Percentiles rank a stretch among this genome's conserved stretches.
Conservation (phyloP, 2,329 filamentous ascomycete genomes). For the Hysterium pulicare region DNA sequence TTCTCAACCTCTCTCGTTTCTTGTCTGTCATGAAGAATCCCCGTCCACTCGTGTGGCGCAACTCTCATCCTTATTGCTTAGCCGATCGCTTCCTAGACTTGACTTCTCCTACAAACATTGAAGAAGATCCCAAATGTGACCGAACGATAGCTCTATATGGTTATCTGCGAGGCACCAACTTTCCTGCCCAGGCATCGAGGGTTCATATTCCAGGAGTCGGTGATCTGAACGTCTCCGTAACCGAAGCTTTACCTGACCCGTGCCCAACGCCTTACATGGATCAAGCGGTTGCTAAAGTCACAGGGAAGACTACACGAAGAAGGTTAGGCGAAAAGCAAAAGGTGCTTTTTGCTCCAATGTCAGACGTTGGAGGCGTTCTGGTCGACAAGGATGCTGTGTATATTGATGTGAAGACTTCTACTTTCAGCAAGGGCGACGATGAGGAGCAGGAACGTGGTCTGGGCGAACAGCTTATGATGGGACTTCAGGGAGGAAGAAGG, state of each 20-base stretch:
- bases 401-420: constrained; percentile 69
- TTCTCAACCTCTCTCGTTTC: constrained; percentile 93
- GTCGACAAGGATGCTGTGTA: constrained; percentile 98
- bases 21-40: constrained; percentile 99
- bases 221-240: constrained; percentile 76
- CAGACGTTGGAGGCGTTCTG: constrained; percentile 90
- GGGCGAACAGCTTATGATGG: constrained; percentile 91
- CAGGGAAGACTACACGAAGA: constrained; percentile 75
- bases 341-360: constrained; percentile 95
- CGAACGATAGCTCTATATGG: constrained; percentile 88
- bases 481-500: constrained; percentile 76
- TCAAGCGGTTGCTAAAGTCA: constrained; percentile 77
- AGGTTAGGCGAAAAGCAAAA: constrained; percentile 95
- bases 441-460: constrained; percentile 73
- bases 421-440: constrained; percentile 64
- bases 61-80: constrained; percentile 89
- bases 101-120: constrained; percentile 87
- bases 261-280: constrained; percentile 93
- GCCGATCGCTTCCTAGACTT: constrained; percentile 94
- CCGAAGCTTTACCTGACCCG: constrained; percentile 87
- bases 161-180: constrained; percentile 92
- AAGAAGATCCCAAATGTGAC: constrained; percentile 85
- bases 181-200: constrained; percentile 76
- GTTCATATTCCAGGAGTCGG: constrained; percentile 92
- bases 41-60: constrained; percentile 91